Base-by-base conservation (phyloP, 306 rosid species). In the Prunus salicina region DNA sequence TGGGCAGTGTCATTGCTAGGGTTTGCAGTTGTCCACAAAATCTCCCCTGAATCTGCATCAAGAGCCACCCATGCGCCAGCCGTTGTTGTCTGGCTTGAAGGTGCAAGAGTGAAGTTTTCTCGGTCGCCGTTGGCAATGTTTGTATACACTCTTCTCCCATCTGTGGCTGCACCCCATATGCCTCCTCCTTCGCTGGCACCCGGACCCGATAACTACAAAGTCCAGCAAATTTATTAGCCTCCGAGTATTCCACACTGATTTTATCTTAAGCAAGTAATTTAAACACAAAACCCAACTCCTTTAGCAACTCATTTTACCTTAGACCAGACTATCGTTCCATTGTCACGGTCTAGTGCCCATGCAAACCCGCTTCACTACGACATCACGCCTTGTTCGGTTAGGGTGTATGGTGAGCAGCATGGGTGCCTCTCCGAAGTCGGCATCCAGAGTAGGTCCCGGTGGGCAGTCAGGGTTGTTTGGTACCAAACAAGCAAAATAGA, bases 381-480 rank as follows among this genome's bases (percentile, higher is more conserved):
- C 69, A 7, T 82, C 88, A 3, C 66, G 72, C 18, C 45, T 53
- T 12, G 15, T 49, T 41, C 69, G 64, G 12, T 69, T 64, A 5
- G 80, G 74, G 28, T n/a, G 22, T 19, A 82, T 68, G 45, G 72
- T 76, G 25, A 85, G 76, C 30, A 85, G 46, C 86, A 79, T 79
- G 3, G 82, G 86, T 15, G 82, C 86, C 73, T 82, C 88, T 27
- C 84, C 86, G 38, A 82, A 85, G 71, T 85, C 88, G 0, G 86
- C 80, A n/a, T 79, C 84, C 22, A 56, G 6, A 22, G 79, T 85
- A 9, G 88, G 88, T 60, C 84, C 86, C 6, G 84, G 80, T 1
- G 88, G 88, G 60, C 86, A 82, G 64, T 82, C 86, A 4, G 88
- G 86, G 72, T 85, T 85, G 73, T 76, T 82, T 10, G 88, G 86